A percentile compares a stretch with the other conserved stretches of the same genome.
phyloP scores from a whole-genome alignment of 2,329 filamentous ascomycete genomes.

The Corynespora cassiicola region DNA sequence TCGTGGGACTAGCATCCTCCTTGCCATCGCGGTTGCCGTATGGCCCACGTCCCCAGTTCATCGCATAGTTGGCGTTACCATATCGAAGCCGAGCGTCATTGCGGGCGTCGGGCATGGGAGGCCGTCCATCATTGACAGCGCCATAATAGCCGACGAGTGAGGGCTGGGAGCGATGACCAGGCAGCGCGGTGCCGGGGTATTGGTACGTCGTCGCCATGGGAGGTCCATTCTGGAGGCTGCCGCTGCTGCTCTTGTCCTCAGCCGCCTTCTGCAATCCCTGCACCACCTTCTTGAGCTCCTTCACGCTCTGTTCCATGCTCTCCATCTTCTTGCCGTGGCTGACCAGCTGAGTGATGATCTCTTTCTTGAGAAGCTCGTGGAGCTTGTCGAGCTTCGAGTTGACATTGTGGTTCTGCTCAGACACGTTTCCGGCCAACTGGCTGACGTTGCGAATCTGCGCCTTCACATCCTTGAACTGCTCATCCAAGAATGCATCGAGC shows the following conservation, averaged over 20 bases:
- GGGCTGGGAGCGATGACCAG: slow-evolving; percentile 31
- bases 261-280: slow-evolving; percentile 28
- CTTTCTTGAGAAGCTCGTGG: slow-evolving; percentile 30
- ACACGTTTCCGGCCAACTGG: slow-evolving; percentile 25
- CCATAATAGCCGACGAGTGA: slow-evolving; percentile 27
- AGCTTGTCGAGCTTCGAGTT: slow-evolving; percentile 32
- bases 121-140: slow-evolving; percentile 12
- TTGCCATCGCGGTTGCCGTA: slow-evolving; percentile 24
- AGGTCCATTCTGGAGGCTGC: too few relatives aligned
- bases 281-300: slow-evolving; percentile 32
- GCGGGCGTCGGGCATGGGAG: slow-evolving; percentile 14
- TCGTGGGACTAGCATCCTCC: slow-evolving; percentile 26
- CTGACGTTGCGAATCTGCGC: slow-evolving; percentile 27
- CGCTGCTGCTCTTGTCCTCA: slow-evolving; percentile 20
- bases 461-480: slow-evolving; percentile 33
- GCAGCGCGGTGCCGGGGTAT: too few relatives aligned
- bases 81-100: slow-evolving; percentile 21
- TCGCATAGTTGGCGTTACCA: slow-evolving; percentile 17
- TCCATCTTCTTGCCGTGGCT: slow-evolving; percentile 31
- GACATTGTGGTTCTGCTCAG: slow-evolving; percentile 24
- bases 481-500: slow-evolving; percentile 21
- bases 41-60: slow-evolving; percentile 20
- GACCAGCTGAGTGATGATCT: slow-evolving; percentile 27
- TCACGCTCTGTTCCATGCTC: slow-evolving; percentile 30
- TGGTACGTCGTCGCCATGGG: too few relatives aligned